These are phyloP conservation scores for Eragrostis curvula DNA, from an alignment of 176 grass and related monocot species.

Conservation along the genomic window DNA sequence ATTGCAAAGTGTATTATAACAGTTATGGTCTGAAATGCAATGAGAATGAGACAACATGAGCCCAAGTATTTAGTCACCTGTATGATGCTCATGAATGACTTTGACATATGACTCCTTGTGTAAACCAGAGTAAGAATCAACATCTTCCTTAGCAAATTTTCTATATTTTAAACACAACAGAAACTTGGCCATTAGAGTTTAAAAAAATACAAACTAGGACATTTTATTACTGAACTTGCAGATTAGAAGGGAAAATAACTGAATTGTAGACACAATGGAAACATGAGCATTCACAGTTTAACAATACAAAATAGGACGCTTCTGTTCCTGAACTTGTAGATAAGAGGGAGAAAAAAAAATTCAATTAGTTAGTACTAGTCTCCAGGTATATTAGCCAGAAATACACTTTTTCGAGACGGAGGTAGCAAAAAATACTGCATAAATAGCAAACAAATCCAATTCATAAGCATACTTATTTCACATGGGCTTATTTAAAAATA, in stretches of 20 bases:
- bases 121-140: not conserved
- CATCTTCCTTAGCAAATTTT: not conserved
- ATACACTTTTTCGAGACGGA: too few species aligned
- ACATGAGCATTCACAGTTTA: not conserved
- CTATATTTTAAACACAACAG: conserved; percentile 27
- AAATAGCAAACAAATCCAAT: too few species aligned
- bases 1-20: not conserved
- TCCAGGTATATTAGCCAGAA: too few species aligned
- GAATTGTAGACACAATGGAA: too few species aligned
- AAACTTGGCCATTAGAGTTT: too few species aligned
- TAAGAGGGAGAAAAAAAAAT: not conserved
- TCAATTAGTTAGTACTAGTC: too few species aligned
- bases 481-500: too few species aligned
- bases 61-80: not conserved
- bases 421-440: too few species aligned
- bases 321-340: conserved; percentile 30
- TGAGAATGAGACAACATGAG: not conserved
- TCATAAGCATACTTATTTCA: too few species aligned
- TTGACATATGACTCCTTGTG: not conserved
- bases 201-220: too few species aligned
- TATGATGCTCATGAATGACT: conserved; percentile 20
- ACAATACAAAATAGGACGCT: not conserved
- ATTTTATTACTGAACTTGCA: too few species aligned
- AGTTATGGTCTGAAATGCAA: not conserved
- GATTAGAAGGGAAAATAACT: not conserved